Evolutionary conservation across 2,329 filamentous ascomycete genomes (phyloP), one percentile per base, ranked within the genome.

Genomic region (Fusarium sp.): DNA sequence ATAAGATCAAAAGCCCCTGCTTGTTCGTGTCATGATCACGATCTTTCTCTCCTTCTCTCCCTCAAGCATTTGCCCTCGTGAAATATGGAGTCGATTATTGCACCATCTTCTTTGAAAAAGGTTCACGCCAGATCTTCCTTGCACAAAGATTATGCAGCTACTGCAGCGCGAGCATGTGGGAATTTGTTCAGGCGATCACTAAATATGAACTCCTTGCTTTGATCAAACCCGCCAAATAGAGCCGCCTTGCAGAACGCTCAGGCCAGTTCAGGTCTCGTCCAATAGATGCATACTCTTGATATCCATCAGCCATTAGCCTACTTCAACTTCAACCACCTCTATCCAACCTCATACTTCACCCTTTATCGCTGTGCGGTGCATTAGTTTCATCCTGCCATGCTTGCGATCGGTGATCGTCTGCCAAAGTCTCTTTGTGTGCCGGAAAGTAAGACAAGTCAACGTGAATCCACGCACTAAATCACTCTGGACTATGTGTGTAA

Each of bases 161-260:
- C 50, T 65, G 19, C 39, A 42, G 23, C 23, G 41, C 25, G n/a
- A 42, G 18, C 49, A 41, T 56, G 23, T 25, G 56, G 26, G 50
- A 62, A 62, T 56, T 46, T 55, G 43, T 56, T 45, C 48, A 62
- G 42, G 25, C 54, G 61, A 71, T 66, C 61, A 58, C 54, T 60
- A 41, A 13, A 56, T n/a, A 34, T 18, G 53, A 56, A 41, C 70
- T 65, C 69, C 70, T 74, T 74, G 62, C 72, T 65, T 67, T 49
- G 50, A 53, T 26, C 39, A 34, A 65, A 54, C 41, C 62, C 62
- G 58, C 66, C 50, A 59, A 60, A 58, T 23, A 67, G 37, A 46
- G 41, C 45, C 67, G 71, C 72, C 71, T 74, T 72, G 72, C 72
- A 75, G 72, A 55, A 62, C 57, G 52, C 58, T 57, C 55, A 69